A percentile compares a stretch with the other conserved stretches of the same genome.
phyloP scores from a whole-genome alignment of 2,329 filamentous ascomycete species.

The Neodidymelliopsis sp. region DNA sequence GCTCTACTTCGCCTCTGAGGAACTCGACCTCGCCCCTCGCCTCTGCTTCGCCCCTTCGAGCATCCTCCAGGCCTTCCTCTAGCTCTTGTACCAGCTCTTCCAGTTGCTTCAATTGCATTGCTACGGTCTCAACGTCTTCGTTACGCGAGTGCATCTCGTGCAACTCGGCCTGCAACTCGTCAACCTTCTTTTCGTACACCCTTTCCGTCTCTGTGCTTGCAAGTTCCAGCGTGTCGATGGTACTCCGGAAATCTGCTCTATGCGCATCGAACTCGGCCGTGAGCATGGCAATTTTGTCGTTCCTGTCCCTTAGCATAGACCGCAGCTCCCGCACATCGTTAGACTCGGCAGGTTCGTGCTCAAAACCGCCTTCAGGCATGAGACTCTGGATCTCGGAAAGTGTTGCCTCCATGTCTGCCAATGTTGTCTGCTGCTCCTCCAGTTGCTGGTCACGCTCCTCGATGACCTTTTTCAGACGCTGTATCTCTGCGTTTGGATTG shows the following conservation, averaged over 20 bases:
- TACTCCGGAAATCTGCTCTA: conserved; percentile 93
- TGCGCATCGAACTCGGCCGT: conserved; percentile 95
- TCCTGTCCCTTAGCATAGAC: conserved; percentile 88
- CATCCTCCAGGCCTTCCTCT: conserved; percentile 95
- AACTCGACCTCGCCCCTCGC: conserved; percentile 96
- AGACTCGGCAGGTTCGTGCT: conserved; percentile 55
- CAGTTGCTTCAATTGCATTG: conserved; percentile 89
- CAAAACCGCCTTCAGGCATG: conserved; percentile 64
- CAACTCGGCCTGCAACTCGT: conserved; percentile 83
- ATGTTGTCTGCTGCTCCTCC: conserved; percentile 81
- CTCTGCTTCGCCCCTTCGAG: conserved; percentile 90
- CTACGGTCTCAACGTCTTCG: conserved; percentile 90
- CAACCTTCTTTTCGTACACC: conserved; percentile 93
- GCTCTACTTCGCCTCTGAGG: conserved; percentile 89
- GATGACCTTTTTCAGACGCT: conserved; percentile 74
- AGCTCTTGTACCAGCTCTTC: conserved; percentile 96
- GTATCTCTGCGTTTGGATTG: conserved; percentile 69
- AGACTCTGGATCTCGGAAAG: conserved; percentile 81
- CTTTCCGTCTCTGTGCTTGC: conserved; percentile 94
- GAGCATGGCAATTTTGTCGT: conserved; percentile 92
- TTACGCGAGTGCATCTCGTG: conserved; percentile 81
- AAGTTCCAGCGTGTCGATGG: conserved; percentile 94
- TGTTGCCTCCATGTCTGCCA: conserved; percentile 90
- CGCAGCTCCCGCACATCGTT: conserved; percentile 80
- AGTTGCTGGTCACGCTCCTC: conserved; percentile 86